Base-by-base conservation (phyloP, 305 asterid genomes). In the Andrographis paniculata region DNA sequence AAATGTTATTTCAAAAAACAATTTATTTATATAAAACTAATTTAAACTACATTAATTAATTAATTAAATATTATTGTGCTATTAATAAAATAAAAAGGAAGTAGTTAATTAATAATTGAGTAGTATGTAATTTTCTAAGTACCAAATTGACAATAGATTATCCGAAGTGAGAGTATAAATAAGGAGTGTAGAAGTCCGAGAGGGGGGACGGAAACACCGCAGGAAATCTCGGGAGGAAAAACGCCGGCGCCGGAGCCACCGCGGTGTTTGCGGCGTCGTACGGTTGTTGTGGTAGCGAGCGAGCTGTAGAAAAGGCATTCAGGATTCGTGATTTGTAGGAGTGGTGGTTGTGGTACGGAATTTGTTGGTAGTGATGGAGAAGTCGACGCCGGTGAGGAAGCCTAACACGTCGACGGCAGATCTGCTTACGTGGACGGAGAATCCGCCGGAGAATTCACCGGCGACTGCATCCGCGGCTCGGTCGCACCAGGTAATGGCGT, bases 391-490 rank as follows among this genome's bases (percentile, higher is more conserved):
- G 37, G 79, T 73, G 40, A 60, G 84, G 62, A 79, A 75, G 63
- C 73, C 88, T 49, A 76, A 79, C 69, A 73, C 81, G 18, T 70
- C 74, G 13, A 79, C 88, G 5, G 74, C 88, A 70, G 84, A 79
- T 79, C 88, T 79, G 64, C 77, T 79, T 12, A 73, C 84, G 14
- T 79, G 88, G 88, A 62, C 81, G 55, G 88, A 79, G 52, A 70
- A 58, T 59, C 71, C 73, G 16, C 79, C 77, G 64, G 81, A 76
- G 60, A 42, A 51, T 61, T 57, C 77, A 0, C 79, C 76, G 11
- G 68, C 74, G 0, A 20, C 65, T 1, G 51, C 65, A 4, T 60
- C 64, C 38, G 17, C 65, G 2, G 40, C 58, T 5, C 65, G 54
- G 28, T 72, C 82, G 13, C 75, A 71, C 49, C 87, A 78, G 76